phyloP scores from a whole-genome alignment of 306 rosid genomes.

The Citrullus colocynthis region DNA sequence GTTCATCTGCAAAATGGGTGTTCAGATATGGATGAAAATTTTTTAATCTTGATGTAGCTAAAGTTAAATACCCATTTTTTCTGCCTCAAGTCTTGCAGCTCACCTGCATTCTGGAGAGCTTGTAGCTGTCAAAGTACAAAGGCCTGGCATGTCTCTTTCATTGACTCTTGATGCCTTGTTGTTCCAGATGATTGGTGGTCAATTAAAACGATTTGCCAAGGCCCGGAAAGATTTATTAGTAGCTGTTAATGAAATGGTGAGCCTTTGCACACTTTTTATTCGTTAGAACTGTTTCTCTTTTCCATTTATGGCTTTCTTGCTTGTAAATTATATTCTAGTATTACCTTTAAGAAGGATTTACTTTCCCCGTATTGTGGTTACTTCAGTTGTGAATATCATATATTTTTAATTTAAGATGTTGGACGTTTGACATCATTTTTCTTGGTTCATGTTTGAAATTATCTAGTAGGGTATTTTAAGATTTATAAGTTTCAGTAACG shows the following conservation, averaged over 20 bases:
- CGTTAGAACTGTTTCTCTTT: neutral
- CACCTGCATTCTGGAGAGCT: constrained; percentile 91
- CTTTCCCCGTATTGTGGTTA: neutral
- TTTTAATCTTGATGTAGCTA: constrained; percentile 22
- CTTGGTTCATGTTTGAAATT: neutral
- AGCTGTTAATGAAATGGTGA: constrained; percentile 93
- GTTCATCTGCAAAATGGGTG: neutral
- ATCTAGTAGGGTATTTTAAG: neutral
- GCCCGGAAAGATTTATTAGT: constrained; percentile 89
- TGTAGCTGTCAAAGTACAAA: constrained; percentile 93
- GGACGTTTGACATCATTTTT: neutral
- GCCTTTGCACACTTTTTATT: constrained; percentile 12
- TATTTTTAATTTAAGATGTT: neutral
- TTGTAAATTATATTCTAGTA: neutral
- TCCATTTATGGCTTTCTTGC: neutral
- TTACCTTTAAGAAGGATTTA: neutral
- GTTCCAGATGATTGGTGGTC: constrained; percentile 93
- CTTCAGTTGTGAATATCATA: neutral
- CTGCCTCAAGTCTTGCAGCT: constrained; percentile 93
- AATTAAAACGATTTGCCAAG: constrained; percentile 73
- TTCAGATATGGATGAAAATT: constrained; percentile 11
- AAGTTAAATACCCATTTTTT: constrained; percentile 23
- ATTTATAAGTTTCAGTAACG: neutral
- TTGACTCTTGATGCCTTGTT: constrained; percentile 95
- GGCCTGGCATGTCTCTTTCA: constrained; percentile 89